Conservation (phyloP, 441 rosid species). For the Jatropha multifida region DNA sequence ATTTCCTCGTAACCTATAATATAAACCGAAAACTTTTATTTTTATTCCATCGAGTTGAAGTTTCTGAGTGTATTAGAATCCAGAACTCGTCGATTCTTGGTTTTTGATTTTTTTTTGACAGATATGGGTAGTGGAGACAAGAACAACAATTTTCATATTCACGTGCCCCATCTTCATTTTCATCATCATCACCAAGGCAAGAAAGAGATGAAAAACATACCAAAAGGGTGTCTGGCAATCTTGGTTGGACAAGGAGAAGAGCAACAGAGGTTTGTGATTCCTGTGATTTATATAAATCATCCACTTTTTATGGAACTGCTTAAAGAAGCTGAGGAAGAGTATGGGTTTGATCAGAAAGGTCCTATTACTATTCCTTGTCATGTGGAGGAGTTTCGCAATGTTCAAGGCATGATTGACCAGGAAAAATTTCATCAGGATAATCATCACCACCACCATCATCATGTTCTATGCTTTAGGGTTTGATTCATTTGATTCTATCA, state of each 20-base stretch:
- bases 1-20: slow-evolving; percentile 13
- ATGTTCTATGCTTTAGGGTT: slow-evolving; percentile 52
- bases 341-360: slow-evolving; percentile 73
- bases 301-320: slow-evolving; percentile 62
- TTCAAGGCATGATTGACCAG: slow-evolving; percentile 59
- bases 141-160: slow-evolving; percentile 43
- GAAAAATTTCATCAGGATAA: slow-evolving; percentile 35
- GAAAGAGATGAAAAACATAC: slow-evolving; percentile 41
- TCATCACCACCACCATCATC: slow-evolving; percentile 32
- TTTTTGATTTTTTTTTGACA: neutral
- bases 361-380: slow-evolving; percentile 80
- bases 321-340: slow-evolving; percentile 81
- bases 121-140: slow-evolving; percentile 44
- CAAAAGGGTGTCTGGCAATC: slow-evolving; percentile 72
- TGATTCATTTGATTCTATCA: slow-evolving; percentile 3
- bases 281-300: slow-evolving; percentile 71
- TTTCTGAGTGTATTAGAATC: no score
- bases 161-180: slow-evolving; percentile 40
- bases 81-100: neutral
- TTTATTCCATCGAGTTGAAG: no score
- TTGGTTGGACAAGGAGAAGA: slow-evolving; percentile 75
- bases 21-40: no score
- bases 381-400: slow-evolving; percentile 60
- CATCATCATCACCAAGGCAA: slow-evolving; percentile 32
- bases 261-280: slow-evolving; percentile 66